Evolutionary conservation across 768 basidiomycete species (phyloP).

Genomic region (Suillus brevipes): DNA sequence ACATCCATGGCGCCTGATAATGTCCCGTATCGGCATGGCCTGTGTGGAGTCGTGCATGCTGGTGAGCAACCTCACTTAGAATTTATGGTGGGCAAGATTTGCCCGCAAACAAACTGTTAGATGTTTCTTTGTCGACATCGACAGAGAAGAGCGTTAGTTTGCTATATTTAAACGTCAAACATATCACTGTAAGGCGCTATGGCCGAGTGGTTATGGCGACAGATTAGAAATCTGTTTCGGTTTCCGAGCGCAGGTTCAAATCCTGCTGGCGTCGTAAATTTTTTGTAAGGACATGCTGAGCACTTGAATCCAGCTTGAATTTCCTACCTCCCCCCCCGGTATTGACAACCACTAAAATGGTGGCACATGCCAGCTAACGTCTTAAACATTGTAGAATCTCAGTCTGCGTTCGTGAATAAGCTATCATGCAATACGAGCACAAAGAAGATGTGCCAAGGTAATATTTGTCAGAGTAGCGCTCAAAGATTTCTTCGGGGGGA

Average conservation of each 20-base stretch:
- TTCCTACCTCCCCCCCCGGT: too few relatives aligned
- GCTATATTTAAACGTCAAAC: too few relatives aligned
- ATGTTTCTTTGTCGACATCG: too few relatives aligned
- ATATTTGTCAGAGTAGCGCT: not conserved
- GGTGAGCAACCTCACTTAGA: not conserved
- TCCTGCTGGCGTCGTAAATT: slow-evolving; percentile 59
- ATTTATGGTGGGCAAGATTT: too few relatives aligned
- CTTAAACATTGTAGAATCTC: too few relatives aligned
- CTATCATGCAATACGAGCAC: not conserved
- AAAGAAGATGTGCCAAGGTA: not conserved
- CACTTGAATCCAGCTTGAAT: too few relatives aligned
- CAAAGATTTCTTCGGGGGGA: not conserved
- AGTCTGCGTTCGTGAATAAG: not conserved
- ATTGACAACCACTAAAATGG: too few relatives aligned
- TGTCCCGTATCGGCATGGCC: not conserved
- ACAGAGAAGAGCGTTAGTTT: not conserved
- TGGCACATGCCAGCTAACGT: too few relatives aligned
- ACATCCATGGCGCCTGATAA: not conserved
- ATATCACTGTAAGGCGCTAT: slow-evolving; percentile 52
- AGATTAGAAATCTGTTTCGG: slow-evolving; percentile 76
- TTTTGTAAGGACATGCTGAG: not conserved
- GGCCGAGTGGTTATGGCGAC: slow-evolving; percentile 81
- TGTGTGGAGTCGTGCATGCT: not conserved
- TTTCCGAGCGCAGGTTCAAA: slow-evolving; percentile 71
- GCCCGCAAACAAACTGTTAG: too few relatives aligned